Base-by-base conservation (phyloP, 1,284 basidiomycete species). In the Athelia psychrophila region DNA sequence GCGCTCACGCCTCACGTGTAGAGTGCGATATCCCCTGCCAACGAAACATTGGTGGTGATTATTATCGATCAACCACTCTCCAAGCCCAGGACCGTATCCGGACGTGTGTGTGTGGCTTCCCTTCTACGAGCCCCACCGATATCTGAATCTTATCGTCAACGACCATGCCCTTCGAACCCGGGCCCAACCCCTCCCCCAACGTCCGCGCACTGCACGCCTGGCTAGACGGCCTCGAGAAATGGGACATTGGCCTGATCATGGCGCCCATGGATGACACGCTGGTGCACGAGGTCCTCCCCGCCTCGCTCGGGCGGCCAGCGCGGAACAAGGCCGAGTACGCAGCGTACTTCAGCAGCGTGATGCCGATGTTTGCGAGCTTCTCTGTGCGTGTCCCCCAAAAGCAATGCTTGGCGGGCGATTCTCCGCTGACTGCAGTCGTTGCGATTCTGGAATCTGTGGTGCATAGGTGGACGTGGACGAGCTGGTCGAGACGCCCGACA, bases 221-320 rank as follows among this genome's bases (percentile, higher is more conserved):
- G 27, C 58, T 32, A 15, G 40, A 42, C 40, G 22, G 22, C 18
- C 40, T 42, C 40, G 18, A 23, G 40, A 18, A 42, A 19, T 42
- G 40, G 22, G 16, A 42, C 22, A 42, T 42, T 42, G 22, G 16
- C 22, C 22, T 44, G 35, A 45, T 49, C 19, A n/a, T 9, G 23
- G 9, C 27, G 6, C 27, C 27, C 27, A 30, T 30, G 27, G 27
- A 30, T 13, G 27, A 30, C 27, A 30, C 27, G 27, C 27, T 30
- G 6, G 27, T 30, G 27, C 27, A 30, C 27, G 5, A 5, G 6
- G 13, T 30, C 27, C 5, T 23, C 23, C 10, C 38, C 42, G 33
- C 27, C 38, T 42, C 38, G 22, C 38, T 42, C 38, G 38, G 38
- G 38, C 38, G 38, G 38, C 38, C 38, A 6, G 38, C n/a, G 8